Percentiles rank a stretch among this genome's conserved stretches.
Evolutionary conservation across 768 basidiomycete genomes (phyloP).

Genomic region (Hericium alpestre): DNA sequence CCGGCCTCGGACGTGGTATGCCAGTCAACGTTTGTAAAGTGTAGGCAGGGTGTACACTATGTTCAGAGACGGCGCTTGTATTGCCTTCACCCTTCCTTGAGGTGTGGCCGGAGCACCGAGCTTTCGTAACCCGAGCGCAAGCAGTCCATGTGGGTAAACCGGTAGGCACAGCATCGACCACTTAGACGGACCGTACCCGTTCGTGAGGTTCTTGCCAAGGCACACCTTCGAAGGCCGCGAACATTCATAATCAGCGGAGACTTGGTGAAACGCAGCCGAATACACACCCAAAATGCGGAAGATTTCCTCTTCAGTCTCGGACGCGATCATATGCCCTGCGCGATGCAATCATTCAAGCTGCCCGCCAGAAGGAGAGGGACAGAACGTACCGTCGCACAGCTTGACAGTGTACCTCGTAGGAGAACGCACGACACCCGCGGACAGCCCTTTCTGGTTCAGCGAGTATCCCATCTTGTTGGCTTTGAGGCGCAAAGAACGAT

Average conservation of each 20-base stretch:
- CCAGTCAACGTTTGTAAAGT: no score
- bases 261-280: neutral
- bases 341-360: neutral
- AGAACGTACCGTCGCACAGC: constrained; percentile 38
- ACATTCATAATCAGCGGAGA: neutral
- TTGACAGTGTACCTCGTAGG: constrained; percentile 52
- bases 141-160: no score
- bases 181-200: constrained; percentile 32
- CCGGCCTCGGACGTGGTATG: no score
- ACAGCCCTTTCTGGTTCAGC: constrained; percentile 82
- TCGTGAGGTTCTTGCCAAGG: constrained; percentile 81
- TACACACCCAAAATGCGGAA: constrained; percentile 54
- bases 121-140: no score
- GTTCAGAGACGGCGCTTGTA: no score
- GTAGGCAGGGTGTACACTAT: no score
- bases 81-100: no score
- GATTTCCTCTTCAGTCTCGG: constrained; percentile 80
- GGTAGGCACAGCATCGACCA: no score
- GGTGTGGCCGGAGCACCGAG: no score
- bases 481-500: constrained; percentile 78
- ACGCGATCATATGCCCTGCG: constrained; percentile 60
- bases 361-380: neutral
- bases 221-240: constrained; percentile 30
- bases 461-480: constrained; percentile 74
- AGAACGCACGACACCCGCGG: constrained; percentile 60